Percentiles rank a stretch among this genome's conserved stretches.
Evolutionary conservation across 1,284 basidiomycete species (phyloP).

Genomic region (Ceratobasidium papillatum): DNA sequence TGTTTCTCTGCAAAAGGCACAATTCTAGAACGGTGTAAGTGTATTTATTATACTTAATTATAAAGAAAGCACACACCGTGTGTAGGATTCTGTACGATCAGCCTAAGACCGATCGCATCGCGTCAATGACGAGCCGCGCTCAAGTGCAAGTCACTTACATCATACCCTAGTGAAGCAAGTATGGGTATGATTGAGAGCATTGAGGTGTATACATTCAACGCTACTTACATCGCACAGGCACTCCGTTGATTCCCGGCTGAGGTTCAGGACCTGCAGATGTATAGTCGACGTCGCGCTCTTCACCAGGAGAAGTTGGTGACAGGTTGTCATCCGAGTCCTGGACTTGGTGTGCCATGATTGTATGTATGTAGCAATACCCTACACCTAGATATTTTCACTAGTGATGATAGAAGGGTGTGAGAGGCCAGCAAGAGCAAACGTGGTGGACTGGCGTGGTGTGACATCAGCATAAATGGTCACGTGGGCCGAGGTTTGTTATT

Average conservation of each 20-base stretch:
- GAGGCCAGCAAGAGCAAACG: conserved; percentile 20
- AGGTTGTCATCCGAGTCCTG: conserved; percentile 40
- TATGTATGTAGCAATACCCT: not conserved
- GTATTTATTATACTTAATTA: not conserved
- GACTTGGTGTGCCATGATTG: not conserved
- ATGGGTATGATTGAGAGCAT: conserved; percentile 2
- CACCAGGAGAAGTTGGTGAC: conserved; percentile 51
- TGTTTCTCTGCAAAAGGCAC: conserved; percentile 80
- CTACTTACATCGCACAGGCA: conserved; percentile 55
- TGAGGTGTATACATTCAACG: not conserved
- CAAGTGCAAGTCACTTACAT: conserved; percentile 53
- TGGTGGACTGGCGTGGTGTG: not conserved
- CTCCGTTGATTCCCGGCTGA: conserved; percentile 53
- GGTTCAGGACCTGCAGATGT: conserved; percentile 51
- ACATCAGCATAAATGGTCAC: conserved; percentile 23
- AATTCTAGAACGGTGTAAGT: conserved; percentile 53
- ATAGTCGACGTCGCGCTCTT: conserved; percentile 49
- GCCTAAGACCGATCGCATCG: conserved; percentile 58
- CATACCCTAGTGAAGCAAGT: conserved; percentile 55
- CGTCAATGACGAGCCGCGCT: conserved; percentile 8
- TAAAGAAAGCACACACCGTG: conserved; percentile 52
- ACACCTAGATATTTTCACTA: not conserved
- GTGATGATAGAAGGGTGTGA: not conserved
- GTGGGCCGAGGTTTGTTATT: conserved; percentile 20
- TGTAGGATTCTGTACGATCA: conserved; percentile 80